Conservation (phyloP, 305 asterid genomes). For the Fraxinus sp. region DNA sequence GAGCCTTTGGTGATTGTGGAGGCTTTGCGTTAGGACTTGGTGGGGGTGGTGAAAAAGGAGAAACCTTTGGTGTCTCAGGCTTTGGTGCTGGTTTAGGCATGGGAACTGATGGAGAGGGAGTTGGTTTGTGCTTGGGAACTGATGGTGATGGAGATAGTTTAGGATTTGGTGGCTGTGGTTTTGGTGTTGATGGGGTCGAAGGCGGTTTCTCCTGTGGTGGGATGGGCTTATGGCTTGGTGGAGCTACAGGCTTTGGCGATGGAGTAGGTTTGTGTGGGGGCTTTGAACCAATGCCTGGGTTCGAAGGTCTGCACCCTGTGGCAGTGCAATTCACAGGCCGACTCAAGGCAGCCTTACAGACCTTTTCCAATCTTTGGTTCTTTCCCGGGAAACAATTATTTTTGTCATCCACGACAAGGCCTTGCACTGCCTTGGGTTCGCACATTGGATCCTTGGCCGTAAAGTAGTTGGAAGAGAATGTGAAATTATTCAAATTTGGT, state of each 20-base stretch:
- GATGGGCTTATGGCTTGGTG: not conserved
- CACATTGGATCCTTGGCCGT: slow-evolving; percentile 1
- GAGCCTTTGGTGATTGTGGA: not conserved
- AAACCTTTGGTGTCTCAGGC: not conserved
- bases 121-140: not conserved
- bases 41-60: not conserved
- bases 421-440: not conserved
- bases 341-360: not conserved
- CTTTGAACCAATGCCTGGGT: not conserved
- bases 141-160: not conserved
- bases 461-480: not conserved
- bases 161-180: not conserved
- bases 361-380: not conserved
- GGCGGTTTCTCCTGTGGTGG: not conserved
- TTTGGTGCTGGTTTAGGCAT: not conserved
- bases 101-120: not conserved
- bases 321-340: not conserved
- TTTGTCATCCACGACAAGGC: not conserved
- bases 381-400: not conserved
- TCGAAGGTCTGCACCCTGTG: not conserved
- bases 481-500: not conserved
- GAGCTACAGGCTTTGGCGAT: not conserved
- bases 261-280: not conserved
- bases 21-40: not conserved
- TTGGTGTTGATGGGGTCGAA: not conserved